Conservation (phyloP, 2,329 filamentous ascomycete species). For the Monilinia aucupariae region DNA sequence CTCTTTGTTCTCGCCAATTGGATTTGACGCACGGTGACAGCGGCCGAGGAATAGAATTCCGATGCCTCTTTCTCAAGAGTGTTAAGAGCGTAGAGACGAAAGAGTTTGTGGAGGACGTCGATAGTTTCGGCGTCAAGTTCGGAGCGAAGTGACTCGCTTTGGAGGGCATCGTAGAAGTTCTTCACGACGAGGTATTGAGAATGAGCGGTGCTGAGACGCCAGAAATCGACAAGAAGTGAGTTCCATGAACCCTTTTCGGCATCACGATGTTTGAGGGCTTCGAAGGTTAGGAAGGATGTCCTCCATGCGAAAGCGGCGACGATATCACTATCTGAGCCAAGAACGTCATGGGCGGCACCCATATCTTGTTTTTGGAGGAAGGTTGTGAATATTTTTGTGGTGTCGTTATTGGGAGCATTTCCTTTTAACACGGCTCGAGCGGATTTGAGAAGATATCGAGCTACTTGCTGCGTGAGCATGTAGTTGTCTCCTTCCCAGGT, state of each 20-base stretch:
- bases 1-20: constrained; percentile 60
- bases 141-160: constrained; percentile 46
- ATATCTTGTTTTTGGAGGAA: constrained; percentile 63
- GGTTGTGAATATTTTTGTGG: constrained; percentile 57
- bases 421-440: constrained; percentile 64
- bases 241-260: constrained; percentile 74
- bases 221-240: constrained; percentile 71
- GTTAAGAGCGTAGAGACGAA: constrained; percentile 59
- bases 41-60: constrained; percentile 67
- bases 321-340: constrained; percentile 64
- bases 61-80: constrained; percentile 63
- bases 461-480: constrained; percentile 76
- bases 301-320: constrained; percentile 73
- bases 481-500: constrained; percentile 65
- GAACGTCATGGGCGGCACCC: constrained; percentile 68
- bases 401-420: constrained; percentile 61
- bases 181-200: constrained; percentile 74
- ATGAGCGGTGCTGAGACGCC: constrained; percentile 68
- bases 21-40: constrained; percentile 68
- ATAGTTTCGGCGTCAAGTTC: constrained; percentile 54
- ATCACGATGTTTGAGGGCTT: constrained; percentile 68
- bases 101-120: constrained; percentile 57
- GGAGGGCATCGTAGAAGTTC: constrained; percentile 69
- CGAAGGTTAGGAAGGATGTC: constrained; percentile 67
- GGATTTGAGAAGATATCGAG: constrained; percentile 70